These are phyloP conservation scores for Viscum album DNA, from an alignment of 177 flowering plant genomes.

Conservation along the genomic window DNA sequence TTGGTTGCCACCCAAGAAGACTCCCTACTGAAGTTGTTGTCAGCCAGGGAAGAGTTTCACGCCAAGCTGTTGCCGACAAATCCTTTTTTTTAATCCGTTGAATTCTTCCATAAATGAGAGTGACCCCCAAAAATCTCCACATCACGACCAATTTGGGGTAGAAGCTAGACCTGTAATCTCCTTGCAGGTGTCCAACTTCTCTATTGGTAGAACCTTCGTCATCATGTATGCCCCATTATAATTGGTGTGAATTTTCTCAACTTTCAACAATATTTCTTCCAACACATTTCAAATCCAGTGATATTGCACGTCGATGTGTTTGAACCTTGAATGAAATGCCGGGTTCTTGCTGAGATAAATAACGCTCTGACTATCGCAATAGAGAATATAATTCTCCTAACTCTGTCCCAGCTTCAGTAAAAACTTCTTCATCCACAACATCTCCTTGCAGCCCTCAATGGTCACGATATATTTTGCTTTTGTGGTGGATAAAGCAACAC, in stretches of 20 bases:
- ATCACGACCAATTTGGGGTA: no score
- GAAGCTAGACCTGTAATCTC: no score
- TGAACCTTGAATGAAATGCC: neutral
- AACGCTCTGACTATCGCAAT: neutral
- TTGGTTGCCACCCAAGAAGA: no score
- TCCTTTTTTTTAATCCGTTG: no score
- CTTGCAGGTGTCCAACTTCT: no score
- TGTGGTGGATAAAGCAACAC: neutral
- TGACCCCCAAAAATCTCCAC: no score
- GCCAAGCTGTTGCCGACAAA: no score
- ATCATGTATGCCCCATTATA: neutral
- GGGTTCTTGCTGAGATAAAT: neutral
- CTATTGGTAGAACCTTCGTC: neutral
- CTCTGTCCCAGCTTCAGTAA: neutral
- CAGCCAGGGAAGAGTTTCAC: no score
- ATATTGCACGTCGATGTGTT: slow-evolving; percentile 1
- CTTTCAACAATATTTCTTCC: neutral
- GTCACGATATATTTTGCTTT: neutral
- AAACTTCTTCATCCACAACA: neutral
- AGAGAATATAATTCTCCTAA: neutral
- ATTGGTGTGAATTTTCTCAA: slow-evolving; percentile 1
- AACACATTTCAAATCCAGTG: neutral
- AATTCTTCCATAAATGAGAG: no score
- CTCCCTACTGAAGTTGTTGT: no score
- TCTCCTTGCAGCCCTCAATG: neutral